These are phyloP conservation scores for Venturia aucupariae DNA, from an alignment of 2,329 filamentous ascomycete species.

Conservation along the genomic window DNA sequence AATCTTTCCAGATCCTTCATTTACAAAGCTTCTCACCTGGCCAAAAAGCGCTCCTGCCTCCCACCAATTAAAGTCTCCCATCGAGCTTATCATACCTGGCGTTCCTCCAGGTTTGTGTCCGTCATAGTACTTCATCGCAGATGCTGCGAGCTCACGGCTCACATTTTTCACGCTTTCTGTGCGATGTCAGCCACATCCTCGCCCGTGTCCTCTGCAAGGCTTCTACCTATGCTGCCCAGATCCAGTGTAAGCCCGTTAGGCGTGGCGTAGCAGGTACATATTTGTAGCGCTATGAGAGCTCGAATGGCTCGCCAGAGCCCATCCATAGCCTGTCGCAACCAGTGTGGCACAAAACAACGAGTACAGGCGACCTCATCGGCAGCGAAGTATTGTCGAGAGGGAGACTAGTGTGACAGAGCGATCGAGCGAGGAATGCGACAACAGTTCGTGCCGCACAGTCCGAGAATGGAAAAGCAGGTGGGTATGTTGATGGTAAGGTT, in stretches of 20 bases:
- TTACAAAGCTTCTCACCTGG: background rate
- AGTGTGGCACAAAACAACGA: background rate
- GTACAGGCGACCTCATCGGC: slow-evolving; percentile 5
- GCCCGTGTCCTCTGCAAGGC: background rate
- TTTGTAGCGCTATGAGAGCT: slow-evolving; percentile 6
- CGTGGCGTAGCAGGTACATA: background rate
- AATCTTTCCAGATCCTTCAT: background rate
- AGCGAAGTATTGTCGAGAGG: background rate
- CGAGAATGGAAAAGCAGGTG: background rate
- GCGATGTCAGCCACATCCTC: background rate
- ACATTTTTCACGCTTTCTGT: slow-evolving; percentile 12
- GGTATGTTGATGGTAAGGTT: background rate
- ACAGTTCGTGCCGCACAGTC: background rate
- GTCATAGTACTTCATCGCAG: slow-evolving; percentile 14
- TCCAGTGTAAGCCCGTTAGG: slow-evolving; percentile 1
- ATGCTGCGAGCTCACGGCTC: slow-evolving; percentile 8
- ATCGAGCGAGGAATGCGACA: background rate
- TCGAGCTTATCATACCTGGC: slow-evolving; percentile 8
- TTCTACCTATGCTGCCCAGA: slow-evolving; percentile 5
- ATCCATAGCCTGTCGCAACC: slow-evolving; percentile 6
- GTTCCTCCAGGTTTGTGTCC: slow-evolving; percentile 15
- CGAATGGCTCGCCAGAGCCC: slow-evolving; percentile 9
- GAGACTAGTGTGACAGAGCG: background rate
- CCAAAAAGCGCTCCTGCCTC: slow-evolving; percentile 12
- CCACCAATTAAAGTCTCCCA: slow-evolving; percentile 15